phyloP scores from a whole-genome alignment of 495 filamentous ascomycete species.

The Aspergillus bridgeri region DNA sequence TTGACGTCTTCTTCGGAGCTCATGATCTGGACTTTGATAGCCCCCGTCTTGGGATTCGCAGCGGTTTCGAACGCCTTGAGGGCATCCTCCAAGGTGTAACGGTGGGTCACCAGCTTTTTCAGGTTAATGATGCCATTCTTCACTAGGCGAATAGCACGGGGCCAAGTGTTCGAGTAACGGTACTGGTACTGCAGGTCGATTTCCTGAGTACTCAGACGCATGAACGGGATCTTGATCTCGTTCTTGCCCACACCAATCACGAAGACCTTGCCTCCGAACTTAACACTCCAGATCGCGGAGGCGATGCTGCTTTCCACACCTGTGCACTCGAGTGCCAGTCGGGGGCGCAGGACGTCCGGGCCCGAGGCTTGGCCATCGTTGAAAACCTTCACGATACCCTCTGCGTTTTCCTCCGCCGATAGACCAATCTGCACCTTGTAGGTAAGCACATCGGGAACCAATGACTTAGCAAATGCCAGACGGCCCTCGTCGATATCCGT shows the following conservation, averaged over 20 bases:
- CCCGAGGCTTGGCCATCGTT: constrained; percentile 42
- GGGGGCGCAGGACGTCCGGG: constrained; percentile 70
- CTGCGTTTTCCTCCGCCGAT: constrained; percentile 66
- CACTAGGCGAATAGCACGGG: constrained; percentile 82
- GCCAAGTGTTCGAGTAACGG: constrained; percentile 94
- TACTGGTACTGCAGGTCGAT: constrained; percentile 96
- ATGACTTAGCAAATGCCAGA: constrained; percentile 73
- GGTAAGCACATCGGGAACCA: constrained; percentile 69
- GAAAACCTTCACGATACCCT: constrained; percentile 55
- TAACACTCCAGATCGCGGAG: constrained; percentile 80
- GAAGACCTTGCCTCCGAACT: constrained; percentile 92
- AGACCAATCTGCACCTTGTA: constrained; percentile 68
- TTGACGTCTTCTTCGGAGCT: constrained; percentile 46
- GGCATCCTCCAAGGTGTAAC: constrained; percentile 80
- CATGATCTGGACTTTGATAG: constrained; percentile 91
- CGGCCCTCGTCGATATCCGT: constrained; percentile 89
- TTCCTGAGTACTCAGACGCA: constrained; percentile 84
- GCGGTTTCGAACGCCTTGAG: constrained; percentile 85
- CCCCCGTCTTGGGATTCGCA: constrained; percentile 81
- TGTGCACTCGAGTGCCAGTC: constrained; percentile 81
- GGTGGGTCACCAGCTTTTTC: constrained; percentile 79
- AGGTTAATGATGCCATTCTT: constrained; percentile 79
- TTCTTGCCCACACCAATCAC: constrained; percentile 91
- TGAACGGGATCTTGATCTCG: constrained; percentile 91
- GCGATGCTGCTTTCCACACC: constrained; percentile 87